Percentiles rank a stretch among this genome's conserved stretches.
Evolutionary conservation across 768 basidiomycete species (phyloP).

Genomic region (Chalciporus sphaerocephalus): DNA sequence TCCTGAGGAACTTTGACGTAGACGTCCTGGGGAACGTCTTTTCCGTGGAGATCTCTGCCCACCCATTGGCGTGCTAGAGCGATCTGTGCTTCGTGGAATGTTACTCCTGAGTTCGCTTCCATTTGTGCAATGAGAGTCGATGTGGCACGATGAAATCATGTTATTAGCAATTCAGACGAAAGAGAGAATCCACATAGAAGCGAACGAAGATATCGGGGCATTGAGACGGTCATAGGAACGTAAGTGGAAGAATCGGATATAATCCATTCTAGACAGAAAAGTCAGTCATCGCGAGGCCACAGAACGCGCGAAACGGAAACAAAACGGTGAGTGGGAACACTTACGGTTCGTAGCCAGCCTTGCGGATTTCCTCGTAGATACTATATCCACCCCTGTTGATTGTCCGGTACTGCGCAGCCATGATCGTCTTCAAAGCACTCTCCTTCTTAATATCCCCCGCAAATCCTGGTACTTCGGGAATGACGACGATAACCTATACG

Average conservation of each 20-base stretch:
- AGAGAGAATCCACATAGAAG: not conserved
- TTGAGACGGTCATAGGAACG: slow-evolving; percentile 90
- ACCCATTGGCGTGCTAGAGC: slow-evolving; percentile 79
- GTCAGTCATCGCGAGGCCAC: not conserved
- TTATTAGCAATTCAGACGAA: slow-evolving; percentile 22
- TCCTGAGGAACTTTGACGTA: slow-evolving; percentile 55
- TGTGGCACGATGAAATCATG: slow-evolving; percentile 7
- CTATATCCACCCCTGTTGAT: slow-evolving; percentile 87
- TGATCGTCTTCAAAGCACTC: slow-evolving; percentile 66
- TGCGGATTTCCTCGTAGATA: slow-evolving; percentile 78
- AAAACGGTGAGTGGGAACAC: slow-evolving; percentile 21
- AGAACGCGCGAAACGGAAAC: not conserved
- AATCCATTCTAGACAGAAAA: slow-evolving; percentile 57
- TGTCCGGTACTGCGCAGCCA: slow-evolving; percentile 83
- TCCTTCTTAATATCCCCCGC: slow-evolving; percentile 74
- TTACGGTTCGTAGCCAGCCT: slow-evolving; percentile 75
- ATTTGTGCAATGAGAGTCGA: slow-evolving; percentile 57
- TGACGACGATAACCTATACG: slow-evolving; percentile 70
- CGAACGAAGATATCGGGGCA: slow-evolving; percentile 53
- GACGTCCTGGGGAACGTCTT: slow-evolving; percentile 44
- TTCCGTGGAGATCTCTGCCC: slow-evolving; percentile 40
- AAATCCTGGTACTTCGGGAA: slow-evolving; percentile 92
- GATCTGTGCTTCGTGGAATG: slow-evolving; percentile 81
- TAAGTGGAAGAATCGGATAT: slow-evolving; percentile 90
- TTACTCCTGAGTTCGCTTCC: slow-evolving; percentile 71